Evolutionary conservation across 768 basidiomycete genomes (phyloP).

Genomic region (Chalciporus chontae): DNA sequence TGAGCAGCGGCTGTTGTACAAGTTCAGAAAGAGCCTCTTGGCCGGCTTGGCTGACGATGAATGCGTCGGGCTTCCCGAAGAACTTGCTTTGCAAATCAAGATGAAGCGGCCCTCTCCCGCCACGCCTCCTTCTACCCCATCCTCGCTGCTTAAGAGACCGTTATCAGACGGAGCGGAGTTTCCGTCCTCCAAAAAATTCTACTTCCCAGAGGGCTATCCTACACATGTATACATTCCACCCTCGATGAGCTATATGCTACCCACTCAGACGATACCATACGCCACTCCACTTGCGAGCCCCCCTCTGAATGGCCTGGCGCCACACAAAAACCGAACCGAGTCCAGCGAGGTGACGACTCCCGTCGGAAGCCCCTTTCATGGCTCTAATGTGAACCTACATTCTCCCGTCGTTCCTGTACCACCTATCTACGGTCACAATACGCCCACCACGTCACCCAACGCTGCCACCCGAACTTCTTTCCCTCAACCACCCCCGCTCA

Average conservation of each 20-base stretch:
- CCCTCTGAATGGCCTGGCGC: conserved; percentile 11
- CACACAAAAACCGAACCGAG: conserved; percentile 11
- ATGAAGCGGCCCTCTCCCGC: conserved; percentile 11
- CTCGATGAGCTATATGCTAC: conserved; percentile 26
- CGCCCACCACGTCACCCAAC: conserved; percentile 14
- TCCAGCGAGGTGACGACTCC: conserved; percentile 16
- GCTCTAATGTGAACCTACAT: conserved; percentile 12
- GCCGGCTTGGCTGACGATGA: conserved; percentile 56
- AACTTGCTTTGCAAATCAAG: conserved; percentile 46
- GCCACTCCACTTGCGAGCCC: conserved; percentile 20
- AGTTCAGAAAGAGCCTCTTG: conserved; percentile 54
- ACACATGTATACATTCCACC: conserved; percentile 29
- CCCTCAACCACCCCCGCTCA: conserved; percentile 59
- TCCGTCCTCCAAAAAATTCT: conserved; percentile 28
- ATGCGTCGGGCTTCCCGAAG: conserved; percentile 53
- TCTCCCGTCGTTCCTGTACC: conserved; percentile 17
- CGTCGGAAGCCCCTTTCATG: conserved; percentile 14
- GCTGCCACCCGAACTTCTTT: conserved; percentile 29
- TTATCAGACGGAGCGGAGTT: conserved; percentile 21
- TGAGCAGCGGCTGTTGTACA: conserved; percentile 62
- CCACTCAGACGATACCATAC: conserved; percentile 27
- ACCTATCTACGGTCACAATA: conserved; percentile 22
- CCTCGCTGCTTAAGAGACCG: conserved; percentile 26
- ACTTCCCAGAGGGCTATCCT: conserved; percentile 25
- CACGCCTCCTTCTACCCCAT: conserved; percentile 5